A percentile compares a stretch with the other conserved stretches of the same genome.
These are phyloP conservation scores for Coemansia sp. DNA, from an alignment of 192 early-diverging fungal species.

Conservation along the genomic window DNA sequence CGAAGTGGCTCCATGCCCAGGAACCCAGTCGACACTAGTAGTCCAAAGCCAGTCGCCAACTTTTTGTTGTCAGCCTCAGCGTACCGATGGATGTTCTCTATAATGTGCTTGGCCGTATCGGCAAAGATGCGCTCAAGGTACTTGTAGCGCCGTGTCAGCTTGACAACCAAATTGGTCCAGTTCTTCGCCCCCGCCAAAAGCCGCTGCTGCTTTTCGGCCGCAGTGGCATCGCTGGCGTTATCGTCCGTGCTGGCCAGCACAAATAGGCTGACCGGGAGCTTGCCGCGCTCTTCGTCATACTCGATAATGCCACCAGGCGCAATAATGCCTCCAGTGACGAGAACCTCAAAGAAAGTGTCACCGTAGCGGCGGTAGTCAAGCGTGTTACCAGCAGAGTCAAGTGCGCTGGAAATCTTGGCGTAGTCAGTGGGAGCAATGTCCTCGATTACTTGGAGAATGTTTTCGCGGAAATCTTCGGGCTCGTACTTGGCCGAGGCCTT, in stretches of 20 bases:
- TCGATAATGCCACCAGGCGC: slow-evolving; percentile 57
- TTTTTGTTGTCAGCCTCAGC: slow-evolving; percentile 75
- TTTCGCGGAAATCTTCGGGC: slow-evolving; percentile 60
- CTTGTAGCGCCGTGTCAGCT: slow-evolving; percentile 92
- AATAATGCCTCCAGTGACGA: slow-evolving; percentile 90
- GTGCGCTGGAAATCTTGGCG: slow-evolving; percentile 71
- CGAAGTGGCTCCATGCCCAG: slow-evolving; percentile 74
- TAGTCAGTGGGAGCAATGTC: slow-evolving; percentile 63
- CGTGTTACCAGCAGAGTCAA: slow-evolving; percentile 84
- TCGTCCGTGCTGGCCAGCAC: slow-evolving; percentile 33
- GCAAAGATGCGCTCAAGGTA: slow-evolving; percentile 89
- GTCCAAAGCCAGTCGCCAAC: slow-evolving; percentile 77
- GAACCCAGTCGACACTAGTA: slow-evolving; percentile 71
- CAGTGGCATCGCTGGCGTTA: slow-evolving; percentile 71
- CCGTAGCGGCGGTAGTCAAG: slow-evolving; percentile 96
- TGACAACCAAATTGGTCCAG: slow-evolving; percentile 84
- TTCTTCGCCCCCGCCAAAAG: slow-evolving; percentile 70
- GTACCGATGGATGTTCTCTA: slow-evolving; percentile 93
- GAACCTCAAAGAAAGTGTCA: slow-evolving; percentile 92
- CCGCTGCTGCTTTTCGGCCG: slow-evolving; percentile 10
- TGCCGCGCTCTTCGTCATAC: slow-evolving; percentile 73
- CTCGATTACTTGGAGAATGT: slow-evolving; percentile 56
- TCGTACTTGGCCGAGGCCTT: slow-evolving; percentile 75
- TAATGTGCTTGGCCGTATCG: slow-evolving; percentile 80
- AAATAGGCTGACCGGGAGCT: slow-evolving; percentile 77